These are phyloP conservation scores for Porcisia hertigi DNA, from an alignment of 208 protist genomes.

Conservation along the genomic window DNA sequence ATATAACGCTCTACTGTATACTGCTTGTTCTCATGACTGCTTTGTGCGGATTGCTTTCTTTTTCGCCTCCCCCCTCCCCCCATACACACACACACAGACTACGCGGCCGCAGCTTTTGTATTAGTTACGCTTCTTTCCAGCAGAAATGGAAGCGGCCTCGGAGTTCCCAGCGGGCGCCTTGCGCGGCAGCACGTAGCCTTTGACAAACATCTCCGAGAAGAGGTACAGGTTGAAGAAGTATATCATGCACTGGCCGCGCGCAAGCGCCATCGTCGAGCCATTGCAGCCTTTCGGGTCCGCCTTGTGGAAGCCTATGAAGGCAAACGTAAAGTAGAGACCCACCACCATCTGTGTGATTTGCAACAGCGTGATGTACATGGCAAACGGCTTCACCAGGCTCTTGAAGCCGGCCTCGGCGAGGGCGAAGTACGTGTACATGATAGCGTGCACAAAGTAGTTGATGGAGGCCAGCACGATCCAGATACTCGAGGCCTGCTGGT, in stretches of 20 bases:
- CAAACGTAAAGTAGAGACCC: constrained; percentile 74
- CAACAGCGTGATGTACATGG: constrained; percentile 84
- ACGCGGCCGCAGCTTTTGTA: neutral
- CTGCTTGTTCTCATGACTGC: no score
- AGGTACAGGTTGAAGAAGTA: constrained; percentile 94
- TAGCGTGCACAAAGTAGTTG: constrained; percentile 94
- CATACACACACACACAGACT: neutral
- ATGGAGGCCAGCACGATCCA: constrained; percentile 80
- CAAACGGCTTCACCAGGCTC: constrained; percentile 77
- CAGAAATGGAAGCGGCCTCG: neutral
- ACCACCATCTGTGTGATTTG: constrained; percentile 94
- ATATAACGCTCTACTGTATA: no score
- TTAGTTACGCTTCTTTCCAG: constrained; percentile 17
- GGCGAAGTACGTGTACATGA: constrained; percentile 97
- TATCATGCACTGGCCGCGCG: constrained; percentile 69
- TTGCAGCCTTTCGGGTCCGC: constrained; percentile 32
- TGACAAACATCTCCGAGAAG: constrained; percentile 92
- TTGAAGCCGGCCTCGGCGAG: constrained; percentile 68
- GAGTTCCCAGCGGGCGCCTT: constrained; percentile 19
- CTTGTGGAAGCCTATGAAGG: constrained; percentile 49
- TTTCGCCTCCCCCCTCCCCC: neutral
- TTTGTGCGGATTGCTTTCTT: neutral
- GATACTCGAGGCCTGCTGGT: constrained; percentile 49
- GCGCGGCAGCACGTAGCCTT: constrained; percentile 69
- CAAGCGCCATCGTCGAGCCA: constrained; percentile 42